A percentile compares a stretch with the other conserved stretches of the same genome.
These are phyloP conservation scores for Cyclospora cayetanensis DNA, from an alignment of 169 alveolate species.

Conservation along the genomic window DNA sequence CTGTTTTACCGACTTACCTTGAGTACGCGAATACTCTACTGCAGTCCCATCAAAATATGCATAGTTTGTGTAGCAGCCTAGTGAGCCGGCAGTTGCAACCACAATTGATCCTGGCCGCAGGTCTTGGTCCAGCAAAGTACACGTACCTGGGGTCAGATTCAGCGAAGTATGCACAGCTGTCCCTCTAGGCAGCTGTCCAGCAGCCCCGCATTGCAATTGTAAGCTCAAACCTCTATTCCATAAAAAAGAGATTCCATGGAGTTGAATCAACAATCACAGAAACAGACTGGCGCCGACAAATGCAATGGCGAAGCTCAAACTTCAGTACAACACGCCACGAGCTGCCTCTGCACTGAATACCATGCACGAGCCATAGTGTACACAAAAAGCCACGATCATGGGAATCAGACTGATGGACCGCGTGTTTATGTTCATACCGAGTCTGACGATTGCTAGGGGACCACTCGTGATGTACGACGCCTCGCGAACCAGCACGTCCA, in stretches of 20 bases:
- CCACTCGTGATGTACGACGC: constrained; percentile 67
- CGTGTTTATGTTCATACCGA: constrained; percentile 52
- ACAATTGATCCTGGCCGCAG: constrained; percentile 74
- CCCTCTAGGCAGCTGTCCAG: no score
- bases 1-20: neutral
- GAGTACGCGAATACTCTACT: constrained; percentile 53
- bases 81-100: constrained; percentile 68
- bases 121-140: constrained; percentile 68
- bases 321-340: no score
- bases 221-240: no score
- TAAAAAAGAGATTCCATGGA: no score
- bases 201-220: no score
- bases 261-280: no score
- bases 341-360: no score
- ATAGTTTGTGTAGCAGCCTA: constrained; percentile 70
- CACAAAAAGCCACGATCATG: no score
- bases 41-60: constrained; percentile 58
- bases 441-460: constrained; percentile 76
- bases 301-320: no score
- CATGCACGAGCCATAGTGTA: no score
- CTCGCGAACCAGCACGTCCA: constrained; percentile 77
- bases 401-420: no score
- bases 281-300: no score
- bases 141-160: constrained; percentile 48
- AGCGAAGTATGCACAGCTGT: neutral